These are phyloP conservation scores for Vicia villosa DNA, from an alignment of 306 rosid species.

Conservation along the genomic window DNA sequence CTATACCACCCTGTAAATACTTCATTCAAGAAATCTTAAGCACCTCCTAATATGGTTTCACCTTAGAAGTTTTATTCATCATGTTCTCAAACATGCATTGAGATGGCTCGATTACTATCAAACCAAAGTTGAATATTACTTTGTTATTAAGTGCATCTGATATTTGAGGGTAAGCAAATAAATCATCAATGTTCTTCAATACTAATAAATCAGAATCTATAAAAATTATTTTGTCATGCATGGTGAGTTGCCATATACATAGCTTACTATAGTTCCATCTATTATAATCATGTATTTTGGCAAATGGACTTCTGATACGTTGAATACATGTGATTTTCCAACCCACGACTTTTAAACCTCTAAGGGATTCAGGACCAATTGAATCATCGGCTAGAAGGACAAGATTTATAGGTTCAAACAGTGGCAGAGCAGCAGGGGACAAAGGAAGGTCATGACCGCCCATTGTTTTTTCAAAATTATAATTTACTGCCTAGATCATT, in stretches of 20 bases:
- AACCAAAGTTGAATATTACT: slow-evolving; percentile 66
- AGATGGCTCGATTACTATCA: slow-evolving; percentile 82
- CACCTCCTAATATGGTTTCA: slow-evolving; percentile 76
- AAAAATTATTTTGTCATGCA: slow-evolving; percentile 67
- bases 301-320: slow-evolving; percentile 62
- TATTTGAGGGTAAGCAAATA: slow-evolving; percentile 55
- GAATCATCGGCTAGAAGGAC: slow-evolving; percentile 72
- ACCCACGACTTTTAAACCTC: slow-evolving; percentile 59
- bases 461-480: no score
- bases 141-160: slow-evolving; percentile 60
- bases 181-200: slow-evolving; percentile 45
- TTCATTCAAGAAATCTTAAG: slow-evolving; percentile 82
- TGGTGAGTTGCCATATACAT: slow-evolving; percentile 61
- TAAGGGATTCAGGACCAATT: slow-evolving; percentile 43
- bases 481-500: no score
- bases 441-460: no score
- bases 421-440: no score
- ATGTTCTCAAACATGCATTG: slow-evolving; percentile 61
- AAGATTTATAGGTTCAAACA: slow-evolving; percentile 52
- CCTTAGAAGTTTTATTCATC: slow-evolving; percentile 41
- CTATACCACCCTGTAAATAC: slow-evolving; percentile 86
- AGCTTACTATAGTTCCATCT: slow-evolving; percentile 92
- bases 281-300: slow-evolving; percentile 59
- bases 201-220: slow-evolving; percentile 70
- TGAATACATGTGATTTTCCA: slow-evolving; percentile 58